Conservation (phyloP, 768 basidiomycete genomes). For the Auriscalpium vulgare region DNA sequence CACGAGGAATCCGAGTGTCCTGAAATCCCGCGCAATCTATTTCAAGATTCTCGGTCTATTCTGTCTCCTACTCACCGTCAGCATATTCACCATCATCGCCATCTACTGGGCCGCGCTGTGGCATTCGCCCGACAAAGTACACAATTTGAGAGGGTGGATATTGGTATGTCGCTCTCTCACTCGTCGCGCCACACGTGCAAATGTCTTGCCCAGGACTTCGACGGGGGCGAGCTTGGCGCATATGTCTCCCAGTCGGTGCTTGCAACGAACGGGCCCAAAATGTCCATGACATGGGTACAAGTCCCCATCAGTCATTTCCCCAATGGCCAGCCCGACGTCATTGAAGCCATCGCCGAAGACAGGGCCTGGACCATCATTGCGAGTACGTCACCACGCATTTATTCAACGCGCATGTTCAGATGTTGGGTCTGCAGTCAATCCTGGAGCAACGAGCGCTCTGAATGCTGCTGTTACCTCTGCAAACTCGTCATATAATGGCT, state of each 20-base stretch:
- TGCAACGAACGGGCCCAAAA: constrained; percentile 19
- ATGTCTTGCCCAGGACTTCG: constrained; percentile 44
- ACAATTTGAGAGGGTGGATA: constrained; percentile 44
- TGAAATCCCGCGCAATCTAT: constrained; percentile 31
- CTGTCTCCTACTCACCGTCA: constrained; percentile 26
- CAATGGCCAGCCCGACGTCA: constrained; percentile 35
- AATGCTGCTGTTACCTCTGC: constrained; percentile 14
- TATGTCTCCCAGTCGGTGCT: constrained; percentile 33
- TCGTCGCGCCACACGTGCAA: not conserved
- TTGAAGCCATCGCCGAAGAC: constrained; percentile 38
- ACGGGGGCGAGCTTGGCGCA: constrained; percentile 45
- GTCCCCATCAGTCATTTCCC: constrained; percentile 37
- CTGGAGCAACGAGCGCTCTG: constrained; percentile 21
- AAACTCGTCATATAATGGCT: constrained; percentile 39
- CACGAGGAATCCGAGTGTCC: constrained; percentile 11
- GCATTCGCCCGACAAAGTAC: constrained; percentile 28
- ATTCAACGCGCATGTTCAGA: not conserved
- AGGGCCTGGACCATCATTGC: constrained; percentile 47
- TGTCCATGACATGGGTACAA: constrained; percentile 38
- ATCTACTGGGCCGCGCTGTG: constrained; percentile 59
- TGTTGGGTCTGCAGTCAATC: constrained; percentile 27
- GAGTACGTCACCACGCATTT: constrained; percentile 29
- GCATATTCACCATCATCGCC: constrained; percentile 40
- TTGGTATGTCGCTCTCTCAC: constrained; percentile 34
- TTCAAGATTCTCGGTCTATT: constrained; percentile 31